A percentile compares a stretch with the other conserved stretches of the same genome.
Conservation (phyloP, 306 rosid species). For the Corylus americana region DNA sequence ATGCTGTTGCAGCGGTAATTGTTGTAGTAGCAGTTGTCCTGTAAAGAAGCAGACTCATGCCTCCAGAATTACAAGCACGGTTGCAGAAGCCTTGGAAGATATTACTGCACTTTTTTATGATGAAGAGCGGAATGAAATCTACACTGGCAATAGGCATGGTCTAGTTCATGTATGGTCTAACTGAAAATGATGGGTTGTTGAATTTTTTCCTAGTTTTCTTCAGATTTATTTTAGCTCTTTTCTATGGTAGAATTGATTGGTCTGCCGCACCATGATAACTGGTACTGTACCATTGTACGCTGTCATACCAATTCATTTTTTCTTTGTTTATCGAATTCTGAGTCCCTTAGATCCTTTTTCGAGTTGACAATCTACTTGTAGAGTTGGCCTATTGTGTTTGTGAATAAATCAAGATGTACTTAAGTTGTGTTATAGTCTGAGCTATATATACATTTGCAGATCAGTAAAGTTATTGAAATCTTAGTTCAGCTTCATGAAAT, state of each 20-base stretch:
- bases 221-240: slow-evolving; percentile 36
- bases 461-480: too few species aligned
- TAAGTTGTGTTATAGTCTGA: background rate
- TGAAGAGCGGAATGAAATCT: slow-evolving; percentile 96
- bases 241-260: slow-evolving; percentile 39
- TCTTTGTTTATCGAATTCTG: slow-evolving; percentile 28
- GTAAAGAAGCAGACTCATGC: slow-evolving; percentile 55
- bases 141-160: slow-evolving; percentile 90
- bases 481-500: too few species aligned
- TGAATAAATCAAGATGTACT: too few species aligned
- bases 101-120: slow-evolving; percentile 98
- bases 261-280: slow-evolving; percentile 38
- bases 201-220: slow-evolving; percentile 23
- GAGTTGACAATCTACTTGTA: slow-evolving; percentile 33
- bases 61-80: slow-evolving; percentile 79
- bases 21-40: slow-evolving; percentile 41
- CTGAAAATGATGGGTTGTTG: slow-evolving; percentile 42
- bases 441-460: too few species aligned
- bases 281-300: slow-evolving; percentile 32
- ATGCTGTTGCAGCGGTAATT: slow-evolving; percentile 49
- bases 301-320: slow-evolving; percentile 39
- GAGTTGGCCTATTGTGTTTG: background rate
- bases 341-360: slow-evolving; percentile 23
- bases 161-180: slow-evolving; percentile 99
- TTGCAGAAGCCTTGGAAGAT: slow-evolving; percentile 97